Conservation (phyloP, 768 basidiomycete genomes). For the Lactarius tabidus region DNA sequence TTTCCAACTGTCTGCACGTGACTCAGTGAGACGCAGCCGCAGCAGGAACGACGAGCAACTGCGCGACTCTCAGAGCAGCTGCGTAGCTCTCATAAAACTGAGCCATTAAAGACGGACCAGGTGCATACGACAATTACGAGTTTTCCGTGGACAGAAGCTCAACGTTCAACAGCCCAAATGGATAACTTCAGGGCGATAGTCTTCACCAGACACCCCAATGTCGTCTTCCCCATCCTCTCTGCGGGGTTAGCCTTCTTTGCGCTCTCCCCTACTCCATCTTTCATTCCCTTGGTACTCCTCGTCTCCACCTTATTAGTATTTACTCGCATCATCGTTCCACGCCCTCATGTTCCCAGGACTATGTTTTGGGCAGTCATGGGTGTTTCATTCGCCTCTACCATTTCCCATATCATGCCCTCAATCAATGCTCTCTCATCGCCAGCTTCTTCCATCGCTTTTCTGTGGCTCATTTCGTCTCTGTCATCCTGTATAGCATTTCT, state of each 20-base stretch:
- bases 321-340: conserved; percentile 23
- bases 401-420: conserved; percentile 32
- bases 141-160: not conserved
- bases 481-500: conserved; percentile 39
- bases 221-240: conserved; percentile 14
- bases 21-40: not conserved
- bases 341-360: conserved; percentile 11
- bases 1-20: not conserved
- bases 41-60: not conserved
- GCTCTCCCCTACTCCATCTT: conserved; percentile 32
- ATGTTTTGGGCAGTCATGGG: conserved; percentile 24
- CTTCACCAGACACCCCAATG: conserved; percentile 23
- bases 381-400: conserved; percentile 29
- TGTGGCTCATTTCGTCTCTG: conserved; percentile 40
- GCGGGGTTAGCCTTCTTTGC: conserved; percentile 23
- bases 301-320: conserved; percentile 31
- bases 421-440: conserved; percentile 52
- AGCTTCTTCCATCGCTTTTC: conserved; percentile 43
- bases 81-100: not conserved
- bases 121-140: not conserved
- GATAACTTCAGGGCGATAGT: conserved; percentile 4
- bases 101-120: not conserved
- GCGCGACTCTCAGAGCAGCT: not conserved
- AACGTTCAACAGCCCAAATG: not conserved
- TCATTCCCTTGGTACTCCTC: conserved; percentile 31